Percentiles rank a stretch among this genome's conserved stretches.
These are phyloP conservation scores for Strobilomyces confusus DNA, from an alignment of 768 basidiomycete species.

Conservation along the genomic window DNA sequence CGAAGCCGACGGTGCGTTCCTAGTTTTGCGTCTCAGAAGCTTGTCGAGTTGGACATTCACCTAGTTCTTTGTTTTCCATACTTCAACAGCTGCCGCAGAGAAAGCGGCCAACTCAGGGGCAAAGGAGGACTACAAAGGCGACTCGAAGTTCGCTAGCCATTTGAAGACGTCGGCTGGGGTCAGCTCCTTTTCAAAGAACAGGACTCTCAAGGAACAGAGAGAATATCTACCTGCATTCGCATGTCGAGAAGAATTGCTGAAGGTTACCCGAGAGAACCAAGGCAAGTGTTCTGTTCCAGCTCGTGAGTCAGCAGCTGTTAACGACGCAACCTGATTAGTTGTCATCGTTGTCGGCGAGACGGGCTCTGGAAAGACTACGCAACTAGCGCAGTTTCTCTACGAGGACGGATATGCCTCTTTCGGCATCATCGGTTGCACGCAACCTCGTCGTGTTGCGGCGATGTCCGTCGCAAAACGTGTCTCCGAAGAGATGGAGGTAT, in stretches of 20 bases:
- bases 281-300: slow-evolving; percentile 43
- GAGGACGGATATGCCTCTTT: slow-evolving; percentile 92
- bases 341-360: slow-evolving; percentile 98
- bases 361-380: slow-evolving; percentile 99
- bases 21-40: slow-evolving; percentile 14
- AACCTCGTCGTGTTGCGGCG: slow-evolving; percentile 96
- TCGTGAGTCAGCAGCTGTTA: neutral
- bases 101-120: slow-evolving; percentile 45
- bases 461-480: slow-evolving; percentile 99
- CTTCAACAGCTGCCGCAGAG: slow-evolving; percentile 47
- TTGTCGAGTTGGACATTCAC: slow-evolving; percentile 77
- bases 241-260: slow-evolving; percentile 89
- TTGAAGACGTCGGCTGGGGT: slow-evolving; percentile 75
- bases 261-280: slow-evolving; percentile 90
- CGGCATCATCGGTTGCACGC: slow-evolving; percentile 95
- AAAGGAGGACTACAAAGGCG: slow-evolving; percentile 80
- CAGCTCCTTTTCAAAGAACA: slow-evolving; percentile 73
- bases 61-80: slow-evolving; percentile 43
- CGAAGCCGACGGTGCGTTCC: slow-evolving; percentile 78
- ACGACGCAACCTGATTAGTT: slow-evolving; percentile 44
- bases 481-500: slow-evolving; percentile 97
- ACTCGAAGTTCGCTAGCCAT: slow-evolving; percentile 96
- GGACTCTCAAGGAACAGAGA: slow-evolving; percentile 90
- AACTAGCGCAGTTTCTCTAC: slow-evolving; percentile 90
- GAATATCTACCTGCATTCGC: slow-evolving; percentile 98